Evolutionary conservation across 176 grass and related monocot species (phyloP).

Genomic region (Puccinellia tenuiflora): DNA sequence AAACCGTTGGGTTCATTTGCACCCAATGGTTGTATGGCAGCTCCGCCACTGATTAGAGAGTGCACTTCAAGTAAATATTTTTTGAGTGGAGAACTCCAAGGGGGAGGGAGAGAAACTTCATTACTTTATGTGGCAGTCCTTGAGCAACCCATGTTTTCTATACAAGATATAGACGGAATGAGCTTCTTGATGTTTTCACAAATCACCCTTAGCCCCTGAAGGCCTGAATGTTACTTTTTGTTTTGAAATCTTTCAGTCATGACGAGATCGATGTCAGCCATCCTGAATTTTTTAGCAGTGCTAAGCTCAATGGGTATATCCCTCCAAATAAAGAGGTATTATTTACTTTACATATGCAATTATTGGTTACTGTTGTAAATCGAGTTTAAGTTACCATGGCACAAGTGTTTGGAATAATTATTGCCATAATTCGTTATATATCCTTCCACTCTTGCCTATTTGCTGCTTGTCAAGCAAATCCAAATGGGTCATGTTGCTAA

Average conservation of each 20-base stretch:
- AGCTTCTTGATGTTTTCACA: neutral
- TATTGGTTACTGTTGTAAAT: neutral
- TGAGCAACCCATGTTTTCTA: neutral
- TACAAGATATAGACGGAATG: neutral
- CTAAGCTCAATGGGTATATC: conserved; percentile 83
- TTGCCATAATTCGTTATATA: neutral
- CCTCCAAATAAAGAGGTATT: conserved; percentile 85
- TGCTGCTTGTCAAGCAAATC: neutral
- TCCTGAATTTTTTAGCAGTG: conserved; percentile 90
- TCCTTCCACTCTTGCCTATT: neutral
- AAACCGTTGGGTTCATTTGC: too few relatives aligned
- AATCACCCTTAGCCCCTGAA: neutral
- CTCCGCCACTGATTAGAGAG: too few relatives aligned
- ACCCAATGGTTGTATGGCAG: too few relatives aligned
- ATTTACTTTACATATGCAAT: conserved; percentile 4
- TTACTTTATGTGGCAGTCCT: neutral
- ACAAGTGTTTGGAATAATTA: neutral
- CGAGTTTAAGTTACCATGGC: neutral
- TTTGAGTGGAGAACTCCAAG: neutral
- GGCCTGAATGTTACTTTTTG: neutral
- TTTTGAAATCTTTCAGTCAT: conserved; percentile 60
- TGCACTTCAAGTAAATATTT: neutral
- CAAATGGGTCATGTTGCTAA: neutral
- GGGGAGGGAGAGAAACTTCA: neutral
- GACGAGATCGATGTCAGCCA: conserved; percentile 93